Evolutionary conservation across 495 filamentous ascomycete species (phyloP), one percentile per base, ranked within the genome.

Genomic region (Durotheca rogersii): DNA sequence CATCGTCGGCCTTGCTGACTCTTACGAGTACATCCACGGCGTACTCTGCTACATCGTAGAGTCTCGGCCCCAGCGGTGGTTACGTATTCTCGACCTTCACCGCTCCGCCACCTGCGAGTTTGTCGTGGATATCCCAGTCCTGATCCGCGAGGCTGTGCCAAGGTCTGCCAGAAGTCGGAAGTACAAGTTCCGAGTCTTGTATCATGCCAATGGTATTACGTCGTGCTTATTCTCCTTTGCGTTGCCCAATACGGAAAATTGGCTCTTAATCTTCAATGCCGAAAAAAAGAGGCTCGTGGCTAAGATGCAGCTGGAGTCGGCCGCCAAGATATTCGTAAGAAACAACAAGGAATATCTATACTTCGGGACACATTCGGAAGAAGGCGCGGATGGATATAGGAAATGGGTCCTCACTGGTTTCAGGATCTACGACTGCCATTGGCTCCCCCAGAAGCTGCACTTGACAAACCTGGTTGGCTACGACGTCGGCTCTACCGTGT

Each of bases 61-160:
- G 15, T 18, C 15, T 7, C 53, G 56, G 2, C 56, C 56, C 14
- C 71, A 73, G 7, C 68, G 77, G 18, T 73, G 69, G 62, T 72
- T 91, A 29, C 83, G 85, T n/a, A 62, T 87, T 10, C 66, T 88
- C 34, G 72, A 88, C 44, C 65, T 88, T 7, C 81, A 84, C 67
- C 51, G 65, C 12, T 70, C 71, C 1, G 65, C 64, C n/a, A 59
- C 44, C 27, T 60, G 66, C 16, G 85, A 89, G 52, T 68, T 81
- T 18, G 80, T 83, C 4, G 60, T 88, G 21, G 72, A 84, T 56
- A 73, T 86, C 29, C 68, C 72, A 17, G 58, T 53, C 4, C 60
- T 85, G 0, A 64, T 82, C 20, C 51, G 66, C 16, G 27, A 56
- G 21, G 58, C 62, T 0, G 41, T 75, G 19, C 42, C 57, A 2